Evolutionary conservation across 1,139 yeast genomes (phyloP).

Genomic region (Debaryomyces sp.): DNA sequence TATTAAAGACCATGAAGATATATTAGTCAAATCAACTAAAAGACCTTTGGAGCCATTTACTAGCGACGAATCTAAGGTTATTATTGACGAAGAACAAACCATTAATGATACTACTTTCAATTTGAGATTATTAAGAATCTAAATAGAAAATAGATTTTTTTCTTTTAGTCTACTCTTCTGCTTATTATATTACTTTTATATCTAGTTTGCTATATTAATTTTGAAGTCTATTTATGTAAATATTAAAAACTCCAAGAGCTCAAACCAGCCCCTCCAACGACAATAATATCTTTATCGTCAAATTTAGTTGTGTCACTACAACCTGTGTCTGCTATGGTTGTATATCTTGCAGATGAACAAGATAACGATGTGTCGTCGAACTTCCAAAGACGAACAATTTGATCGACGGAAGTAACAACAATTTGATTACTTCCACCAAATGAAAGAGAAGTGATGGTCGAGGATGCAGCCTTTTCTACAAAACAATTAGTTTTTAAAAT

Average conservation of each 20-base stretch:
- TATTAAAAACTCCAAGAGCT: constrained; percentile 47
- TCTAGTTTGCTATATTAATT: not conserved
- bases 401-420: constrained; percentile 76
- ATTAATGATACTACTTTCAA: constrained; percentile 85
- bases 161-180: constrained; percentile 3
- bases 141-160: constrained; percentile 16
- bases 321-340: constrained; percentile 92
- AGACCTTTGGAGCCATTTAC: constrained; percentile 52
- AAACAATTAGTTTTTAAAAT: constrained; percentile 31
- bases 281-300: constrained; percentile 28
- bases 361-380: constrained; percentile 30
- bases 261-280: constrained; percentile 75
- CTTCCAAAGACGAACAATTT: constrained; percentile 69
- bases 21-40: constrained; percentile 79
- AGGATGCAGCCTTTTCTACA: constrained; percentile 69
- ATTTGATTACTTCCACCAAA: constrained; percentile 22
- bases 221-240: not conserved
- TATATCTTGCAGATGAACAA: constrained; percentile 52
- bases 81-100: constrained; percentile 88
- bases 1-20: constrained; percentile 62
- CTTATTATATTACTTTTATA: not conserved
- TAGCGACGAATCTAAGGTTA: constrained; percentile 44
- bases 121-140: constrained; percentile 74
- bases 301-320: constrained; percentile 49
- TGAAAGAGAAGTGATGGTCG: constrained; percentile 76